Evolutionary conservation across 805 yeast species (phyloP).

Genomic region (Myxozyma vanderwaltii): DNA sequence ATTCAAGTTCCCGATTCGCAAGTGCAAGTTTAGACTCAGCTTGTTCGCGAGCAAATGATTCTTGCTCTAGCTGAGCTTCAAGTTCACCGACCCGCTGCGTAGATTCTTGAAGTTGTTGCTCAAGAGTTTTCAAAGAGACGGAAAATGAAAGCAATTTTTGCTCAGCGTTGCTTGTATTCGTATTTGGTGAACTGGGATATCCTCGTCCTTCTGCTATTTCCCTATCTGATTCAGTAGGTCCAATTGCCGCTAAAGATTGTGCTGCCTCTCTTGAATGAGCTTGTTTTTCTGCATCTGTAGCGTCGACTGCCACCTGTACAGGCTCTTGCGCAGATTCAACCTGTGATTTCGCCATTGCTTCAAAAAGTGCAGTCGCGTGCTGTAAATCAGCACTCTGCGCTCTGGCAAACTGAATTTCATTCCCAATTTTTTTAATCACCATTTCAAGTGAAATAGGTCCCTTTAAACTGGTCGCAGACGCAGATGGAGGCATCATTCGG

Average conservation of each 20-base stretch:
- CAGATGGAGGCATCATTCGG: conserved; percentile 20
- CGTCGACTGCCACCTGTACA: background rate
- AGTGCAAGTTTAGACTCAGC: conserved; percentile 21
- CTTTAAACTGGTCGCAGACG: conserved; percentile 10
- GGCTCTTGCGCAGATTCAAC: conserved; percentile 6
- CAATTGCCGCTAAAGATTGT: too few relatives aligned
- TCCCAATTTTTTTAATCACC: conserved; percentile 25
- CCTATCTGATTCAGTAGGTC: background rate
- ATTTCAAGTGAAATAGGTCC: conserved; percentile 32
- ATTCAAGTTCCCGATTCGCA: conserved; percentile 27
- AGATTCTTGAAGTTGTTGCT: conserved; percentile 12
- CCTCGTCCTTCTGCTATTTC: background rate
- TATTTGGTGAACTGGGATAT: background rate
- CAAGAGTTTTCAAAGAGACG: conserved; percentile 11
- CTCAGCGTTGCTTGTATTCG: background rate
- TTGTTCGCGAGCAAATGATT: conserved; percentile 13
- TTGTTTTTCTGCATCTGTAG: background rate
- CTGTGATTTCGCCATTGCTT: conserved; percentile 17
- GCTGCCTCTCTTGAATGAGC: background rate
- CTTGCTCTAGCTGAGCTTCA: conserved; percentile 19
- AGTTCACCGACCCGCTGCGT: conserved; percentile 4
- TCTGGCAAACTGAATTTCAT: conserved; percentile 25
- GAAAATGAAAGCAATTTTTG: conserved; percentile 14
- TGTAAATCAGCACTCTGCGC: conserved; percentile 25
- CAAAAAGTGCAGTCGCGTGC: conserved; percentile 25